These are phyloP conservation scores for Fusarium sublunatum DNA, from an alignment of 2,329 filamentous ascomycete genomes.

Conservation along the genomic window DNA sequence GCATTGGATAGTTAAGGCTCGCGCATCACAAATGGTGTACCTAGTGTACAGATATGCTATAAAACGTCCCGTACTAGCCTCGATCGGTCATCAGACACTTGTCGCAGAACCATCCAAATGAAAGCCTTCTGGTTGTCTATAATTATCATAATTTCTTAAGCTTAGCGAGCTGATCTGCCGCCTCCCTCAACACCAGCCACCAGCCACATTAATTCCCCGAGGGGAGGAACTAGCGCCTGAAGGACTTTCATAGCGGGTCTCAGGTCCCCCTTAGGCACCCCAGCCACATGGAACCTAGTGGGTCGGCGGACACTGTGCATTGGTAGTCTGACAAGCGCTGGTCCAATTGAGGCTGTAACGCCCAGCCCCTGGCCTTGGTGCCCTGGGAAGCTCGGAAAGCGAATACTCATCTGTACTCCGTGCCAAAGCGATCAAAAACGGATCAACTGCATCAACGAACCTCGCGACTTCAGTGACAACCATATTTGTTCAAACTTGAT, in stretches of 20 bases:
- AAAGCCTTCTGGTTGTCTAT: too few relatives aligned
- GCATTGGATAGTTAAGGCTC: too few relatives aligned
- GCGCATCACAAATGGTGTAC: too few relatives aligned
- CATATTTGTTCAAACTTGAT: constrained; percentile 8
- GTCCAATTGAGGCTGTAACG: constrained; percentile 40
- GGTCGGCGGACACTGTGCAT: constrained; percentile 38
- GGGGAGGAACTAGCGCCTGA: constrained; percentile 25
- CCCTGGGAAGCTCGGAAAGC: constrained; percentile 37
- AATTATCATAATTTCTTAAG: background rate
- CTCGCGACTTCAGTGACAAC: constrained; percentile 26
- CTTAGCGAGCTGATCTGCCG: background rate
- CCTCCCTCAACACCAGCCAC: constrained; percentile 1
- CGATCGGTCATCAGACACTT: too few relatives aligned
- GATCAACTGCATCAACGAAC: constrained; percentile 27
- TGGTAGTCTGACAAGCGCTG: constrained; percentile 37
- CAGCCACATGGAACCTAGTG: constrained; percentile 40
- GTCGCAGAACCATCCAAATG: too few relatives aligned
- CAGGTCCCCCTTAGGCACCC: constrained; percentile 36
- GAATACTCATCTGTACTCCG: constrained; percentile 22
- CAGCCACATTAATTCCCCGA: constrained; percentile 38
- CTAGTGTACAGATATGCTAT: too few relatives aligned
- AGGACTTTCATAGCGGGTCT: constrained; percentile 33
- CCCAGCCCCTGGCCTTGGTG: constrained; percentile 37
- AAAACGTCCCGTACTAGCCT: too few relatives aligned
- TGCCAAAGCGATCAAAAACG: constrained; percentile 30